phyloP scores from a whole-genome alignment of 371 early-diverging fungal species.

The Apophysomyces elegans region DNA sequence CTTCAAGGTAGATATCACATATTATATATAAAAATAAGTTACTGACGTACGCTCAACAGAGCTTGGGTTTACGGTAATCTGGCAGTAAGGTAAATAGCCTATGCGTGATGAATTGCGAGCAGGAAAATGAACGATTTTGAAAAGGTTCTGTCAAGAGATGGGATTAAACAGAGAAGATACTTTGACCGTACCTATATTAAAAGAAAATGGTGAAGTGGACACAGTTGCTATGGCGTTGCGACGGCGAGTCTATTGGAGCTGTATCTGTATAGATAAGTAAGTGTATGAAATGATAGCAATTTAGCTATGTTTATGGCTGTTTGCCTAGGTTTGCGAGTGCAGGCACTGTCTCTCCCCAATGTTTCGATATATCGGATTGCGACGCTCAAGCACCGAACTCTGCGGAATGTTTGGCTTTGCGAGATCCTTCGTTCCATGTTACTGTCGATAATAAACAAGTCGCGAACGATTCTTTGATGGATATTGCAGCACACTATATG shows the following conservation, averaged over 20 bases:
- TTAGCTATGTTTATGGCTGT: neutral
- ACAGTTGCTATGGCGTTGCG: conserved; percentile 58
- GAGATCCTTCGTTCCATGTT: conserved; percentile 29
- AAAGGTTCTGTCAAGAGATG: conserved; percentile 54
- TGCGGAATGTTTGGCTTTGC: conserved; percentile 50
- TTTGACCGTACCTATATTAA: conserved; percentile 32
- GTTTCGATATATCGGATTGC: conserved; percentile 59
- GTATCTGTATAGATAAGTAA: conserved; percentile 54
- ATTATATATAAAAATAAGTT: neutral
- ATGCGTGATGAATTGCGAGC: neutral
- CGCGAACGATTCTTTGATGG: conserved; percentile 38
- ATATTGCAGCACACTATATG: conserved; percentile 32
- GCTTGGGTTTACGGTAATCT: conserved; percentile 71
- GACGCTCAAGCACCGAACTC: conserved; percentile 55
- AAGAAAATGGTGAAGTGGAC: conserved; percentile 40
- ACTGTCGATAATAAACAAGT: conserved; percentile 33
- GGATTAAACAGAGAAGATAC: conserved; percentile 61
- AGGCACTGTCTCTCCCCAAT: conserved; percentile 61
- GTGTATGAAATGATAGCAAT: conserved; percentile 5
- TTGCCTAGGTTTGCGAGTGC: conserved; percentile 45
- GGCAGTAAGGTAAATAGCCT: conserved; percentile 45
- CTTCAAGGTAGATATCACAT: conserved; percentile 43
- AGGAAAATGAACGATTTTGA: neutral
- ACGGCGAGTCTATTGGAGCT: conserved; percentile 66
- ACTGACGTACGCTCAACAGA: conserved; percentile 17